Base-by-base conservation (phyloP, 306 rosid genomes). In the Prunus kanzakura region DNA sequence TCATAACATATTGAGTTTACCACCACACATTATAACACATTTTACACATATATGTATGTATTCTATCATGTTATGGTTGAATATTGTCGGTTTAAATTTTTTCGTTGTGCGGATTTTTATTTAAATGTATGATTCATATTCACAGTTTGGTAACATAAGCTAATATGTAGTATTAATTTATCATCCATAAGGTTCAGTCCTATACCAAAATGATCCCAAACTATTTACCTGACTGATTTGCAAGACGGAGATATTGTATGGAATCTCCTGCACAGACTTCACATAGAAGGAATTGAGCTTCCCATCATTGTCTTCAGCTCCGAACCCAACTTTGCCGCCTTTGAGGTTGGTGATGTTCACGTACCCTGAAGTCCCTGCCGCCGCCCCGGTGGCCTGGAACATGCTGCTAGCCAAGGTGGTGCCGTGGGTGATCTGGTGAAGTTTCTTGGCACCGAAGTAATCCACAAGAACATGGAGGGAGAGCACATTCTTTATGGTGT, bases 381-480 rank as follows among this genome's bases (percentile, higher is more conserved):
- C 99, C 0, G 86, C 61, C 0, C 99, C 99, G 0, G 90, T 85
- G 27, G 99, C 92, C 58, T 95, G 99, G 71, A 85, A 95, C 83
- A 92, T 85, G 62, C 91, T 86, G 27, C 97, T 82, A 6, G 85
- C 80, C 9, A 95, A 80, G 7, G 97, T 88, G 30, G 96, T 84
- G 6, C 98, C 93, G 11, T 87, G 77, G 1, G 90, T 84, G 49
- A 95, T 84, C 74, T 92, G 97, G 86, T 95, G 99, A 67, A 95
- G 97, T 72, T 95, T 95, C 67, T 79, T 90, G 72, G 98, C 65
- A 64, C 97, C 98, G 45, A 88, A 95, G 90, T 95, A 95, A 79
- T 95, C 98, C 0, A 89, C 99, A 0, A 95, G 77, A 2, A 95
- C 89, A 45, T 95, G 97, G 43, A 92, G 97, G 76, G 99, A 90